Percentiles rank a stretch among this genome's conserved stretches.
Conservation (phyloP, 306 rosid genomes). For the Quillaja saponaria region DNA sequence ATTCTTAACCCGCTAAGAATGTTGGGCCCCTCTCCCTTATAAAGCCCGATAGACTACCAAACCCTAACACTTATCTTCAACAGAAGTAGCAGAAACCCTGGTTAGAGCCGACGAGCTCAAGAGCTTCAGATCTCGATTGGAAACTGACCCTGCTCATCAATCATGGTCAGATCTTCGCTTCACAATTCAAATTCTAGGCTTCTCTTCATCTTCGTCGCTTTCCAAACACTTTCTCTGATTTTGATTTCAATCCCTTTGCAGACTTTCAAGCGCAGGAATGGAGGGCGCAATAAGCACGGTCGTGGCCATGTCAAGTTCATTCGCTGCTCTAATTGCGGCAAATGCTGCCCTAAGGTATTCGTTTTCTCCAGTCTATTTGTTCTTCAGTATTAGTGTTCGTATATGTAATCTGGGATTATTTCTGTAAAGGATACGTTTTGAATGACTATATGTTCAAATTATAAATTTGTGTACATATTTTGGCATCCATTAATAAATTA, state of each 20-base stretch:
- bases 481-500: neutral
- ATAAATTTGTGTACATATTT: neutral
- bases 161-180: slow-evolving; percentile 36
- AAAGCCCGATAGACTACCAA: neutral
- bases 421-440: neutral
- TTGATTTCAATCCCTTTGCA: slow-evolving; percentile 20
- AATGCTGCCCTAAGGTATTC: slow-evolving; percentile 92
- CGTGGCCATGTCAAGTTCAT: slow-evolving; percentile 93
- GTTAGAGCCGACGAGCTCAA: neutral
- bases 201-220: neutral
- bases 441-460: neutral
- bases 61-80: neutral
- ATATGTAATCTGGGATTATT: neutral
- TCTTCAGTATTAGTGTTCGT: neutral
- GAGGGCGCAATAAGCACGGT: slow-evolving; percentile 95
- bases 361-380: too few species aligned
- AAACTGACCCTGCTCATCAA: neutral
- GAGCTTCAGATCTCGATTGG: slow-evolving; percentile 24
- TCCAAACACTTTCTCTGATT: too few species aligned
- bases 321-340: slow-evolving; percentile 91
- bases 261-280: slow-evolving; percentile 96
- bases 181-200: neutral
- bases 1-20: neutral
- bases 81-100: neutral
- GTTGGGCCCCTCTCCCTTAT: neutral